These are phyloP conservation scores for Casuarina glauca DNA, from an alignment of 306 rosid species.

Conservation along the genomic window DNA sequence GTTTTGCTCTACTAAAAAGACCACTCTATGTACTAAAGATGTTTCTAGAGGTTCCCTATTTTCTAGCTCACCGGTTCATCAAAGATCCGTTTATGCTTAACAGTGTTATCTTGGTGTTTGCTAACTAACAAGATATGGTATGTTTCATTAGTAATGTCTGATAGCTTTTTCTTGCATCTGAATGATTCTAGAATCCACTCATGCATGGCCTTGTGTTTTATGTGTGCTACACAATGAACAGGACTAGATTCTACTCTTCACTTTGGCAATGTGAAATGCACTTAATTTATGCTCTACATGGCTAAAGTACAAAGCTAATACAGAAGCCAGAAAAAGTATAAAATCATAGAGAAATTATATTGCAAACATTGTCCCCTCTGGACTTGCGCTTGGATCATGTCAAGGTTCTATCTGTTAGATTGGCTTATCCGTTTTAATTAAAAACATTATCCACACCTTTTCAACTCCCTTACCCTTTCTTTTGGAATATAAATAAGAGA, in stretches of 20 bases:
- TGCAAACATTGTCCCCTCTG: background rate
- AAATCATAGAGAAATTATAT: background rate
- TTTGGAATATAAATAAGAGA: no score
- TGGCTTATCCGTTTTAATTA: no score
- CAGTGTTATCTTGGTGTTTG: conserved; percentile 92
- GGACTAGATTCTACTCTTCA: background rate
- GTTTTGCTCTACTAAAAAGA: no score
- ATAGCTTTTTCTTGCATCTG: background rate
- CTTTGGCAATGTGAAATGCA: background rate
- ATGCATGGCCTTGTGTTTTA: no score
- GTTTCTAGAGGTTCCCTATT: no score
- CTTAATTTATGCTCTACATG: background rate
- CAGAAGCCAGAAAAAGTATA: background rate
- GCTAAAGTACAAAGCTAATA: background rate
- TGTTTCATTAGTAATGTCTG: conserved; percentile 32
- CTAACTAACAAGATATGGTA: conserved; percentile 98
- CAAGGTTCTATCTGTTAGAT: no score
- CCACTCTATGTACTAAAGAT: no score
- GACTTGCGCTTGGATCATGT: background rate
- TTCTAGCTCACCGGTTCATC: conserved; percentile 34
- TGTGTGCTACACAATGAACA: no score
- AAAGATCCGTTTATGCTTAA: conserved; percentile 96
- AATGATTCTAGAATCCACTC: no score
- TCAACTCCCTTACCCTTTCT: no score
- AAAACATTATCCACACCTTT: no score